These are phyloP conservation scores for Silene conica DNA, from an alignment of 148 eudicot genomes.

Conservation along the genomic window DNA sequence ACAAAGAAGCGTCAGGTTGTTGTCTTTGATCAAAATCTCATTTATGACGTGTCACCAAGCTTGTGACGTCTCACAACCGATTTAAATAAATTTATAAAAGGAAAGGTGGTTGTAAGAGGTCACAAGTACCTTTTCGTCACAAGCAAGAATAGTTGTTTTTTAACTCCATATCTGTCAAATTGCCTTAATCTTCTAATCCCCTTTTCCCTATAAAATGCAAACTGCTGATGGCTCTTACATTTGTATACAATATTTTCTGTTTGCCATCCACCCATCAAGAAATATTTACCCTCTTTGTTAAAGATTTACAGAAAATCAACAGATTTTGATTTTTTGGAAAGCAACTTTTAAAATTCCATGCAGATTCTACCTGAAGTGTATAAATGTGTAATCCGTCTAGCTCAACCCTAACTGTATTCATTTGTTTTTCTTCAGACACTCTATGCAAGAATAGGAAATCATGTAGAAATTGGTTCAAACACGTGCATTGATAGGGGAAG, in stretches of 20 bases:
- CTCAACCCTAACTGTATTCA: slow-evolving; percentile 8
- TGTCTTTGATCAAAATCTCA: not conserved
- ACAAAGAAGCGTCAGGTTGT: slow-evolving; percentile 87
- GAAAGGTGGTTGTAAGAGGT: too few species aligned
- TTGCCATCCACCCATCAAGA: not conserved
- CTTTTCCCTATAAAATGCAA: not conserved
- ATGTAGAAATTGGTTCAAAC: slow-evolving; percentile 93
- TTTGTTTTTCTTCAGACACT: slow-evolving; percentile 35
- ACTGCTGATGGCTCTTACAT: not conserved
- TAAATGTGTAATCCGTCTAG: not conserved
- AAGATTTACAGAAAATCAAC: not conserved
- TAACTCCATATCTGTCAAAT: not conserved
- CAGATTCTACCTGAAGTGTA: not conserved
- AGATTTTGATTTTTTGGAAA: not conserved
- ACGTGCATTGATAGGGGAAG: slow-evolving; percentile 97
- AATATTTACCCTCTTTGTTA: not conserved
- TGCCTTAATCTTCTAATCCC: not conserved
- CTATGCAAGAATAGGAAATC: slow-evolving; percentile 66
- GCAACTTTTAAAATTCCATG: not conserved
- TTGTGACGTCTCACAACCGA: too few species aligned
- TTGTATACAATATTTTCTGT: not conserved
- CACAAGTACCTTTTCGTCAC: too few species aligned
- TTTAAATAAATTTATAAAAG: too few species aligned
- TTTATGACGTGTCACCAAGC: too few species aligned
- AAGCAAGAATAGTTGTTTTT: not conserved